Conservation (phyloP, 176 grass and related monocot genomes). For the Oryza australiensis region DNA sequence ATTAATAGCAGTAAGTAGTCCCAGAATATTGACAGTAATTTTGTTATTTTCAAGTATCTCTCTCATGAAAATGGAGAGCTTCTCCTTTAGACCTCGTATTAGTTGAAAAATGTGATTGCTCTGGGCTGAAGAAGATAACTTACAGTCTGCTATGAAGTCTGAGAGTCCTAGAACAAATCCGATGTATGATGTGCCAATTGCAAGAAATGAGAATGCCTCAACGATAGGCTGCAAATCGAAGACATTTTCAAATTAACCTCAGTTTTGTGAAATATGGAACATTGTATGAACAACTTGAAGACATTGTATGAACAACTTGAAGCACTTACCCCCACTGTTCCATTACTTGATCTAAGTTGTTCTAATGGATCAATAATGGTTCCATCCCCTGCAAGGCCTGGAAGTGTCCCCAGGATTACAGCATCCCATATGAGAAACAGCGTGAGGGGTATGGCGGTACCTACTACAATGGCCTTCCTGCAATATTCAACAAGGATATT, state of each 20-base stretch:
- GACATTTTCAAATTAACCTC: conserved; percentile 8
- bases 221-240: conserved; percentile 73
- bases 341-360: conserved; percentile 73
- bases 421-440: conserved; percentile 93
- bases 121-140: conserved; percentile 43
- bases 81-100: not conserved
- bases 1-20: not conserved
- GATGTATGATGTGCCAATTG: conserved; percentile 93
- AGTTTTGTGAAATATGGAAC: not conserved
- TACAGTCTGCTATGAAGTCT: conserved; percentile 90
- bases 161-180: conserved; percentile 94
- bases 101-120: conserved; percentile 23
- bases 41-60: conserved; percentile 9
- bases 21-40: not conserved
- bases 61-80: not conserved
- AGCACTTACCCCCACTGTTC: conserved; percentile 75
- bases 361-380: conserved; percentile 61
- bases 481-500: conserved; percentile 35
- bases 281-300: conserved; percentile 13
- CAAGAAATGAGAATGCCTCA: conserved; percentile 91
- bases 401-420: conserved; percentile 80
- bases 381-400: conserved; percentile 43
- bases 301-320: conserved; percentile 4
- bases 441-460: conserved; percentile 85
- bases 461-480: conserved; percentile 78